Evolutionary conservation across 106 monocot species (phyloP).

Genomic region (Dendrobium officinale): DNA sequence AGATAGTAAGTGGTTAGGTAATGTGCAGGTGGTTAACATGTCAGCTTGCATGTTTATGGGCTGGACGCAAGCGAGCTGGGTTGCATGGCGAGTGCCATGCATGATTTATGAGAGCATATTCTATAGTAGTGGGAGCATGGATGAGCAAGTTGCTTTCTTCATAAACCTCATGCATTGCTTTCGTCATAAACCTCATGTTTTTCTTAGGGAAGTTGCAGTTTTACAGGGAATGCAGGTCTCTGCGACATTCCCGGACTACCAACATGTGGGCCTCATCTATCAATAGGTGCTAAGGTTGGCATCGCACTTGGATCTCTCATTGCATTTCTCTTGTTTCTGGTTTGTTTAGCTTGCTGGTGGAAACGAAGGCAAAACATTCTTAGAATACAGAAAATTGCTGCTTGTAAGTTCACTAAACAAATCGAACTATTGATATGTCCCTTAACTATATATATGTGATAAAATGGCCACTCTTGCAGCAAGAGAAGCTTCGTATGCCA

Average conservation of each 20-base stretch:
- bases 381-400: constrained; percentile 62
- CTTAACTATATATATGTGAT: background rate
- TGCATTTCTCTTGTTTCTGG: constrained; percentile 35
- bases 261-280: constrained; percentile 72
- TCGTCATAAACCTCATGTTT: constrained; percentile 6
- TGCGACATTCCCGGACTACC: constrained; percentile 90
- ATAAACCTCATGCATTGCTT: background rate
- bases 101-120: too few species aligned
- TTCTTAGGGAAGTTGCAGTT: constrained; percentile 39
- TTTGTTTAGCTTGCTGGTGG: constrained; percentile 71
- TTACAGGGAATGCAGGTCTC: constrained; percentile 80
- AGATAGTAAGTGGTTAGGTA: too few species aligned
- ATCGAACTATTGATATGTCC: background rate
- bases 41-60: too few species aligned
- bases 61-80: too few species aligned
- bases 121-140: too few species aligned
- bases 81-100: too few species aligned
- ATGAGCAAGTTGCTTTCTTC: too few species aligned
- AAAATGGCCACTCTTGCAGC: constrained; percentile 31
- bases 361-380: constrained; percentile 88
- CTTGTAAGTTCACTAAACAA: constrained; percentile 32
- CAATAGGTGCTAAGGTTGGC: constrained; percentile 62
- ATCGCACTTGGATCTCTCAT: constrained; percentile 62
- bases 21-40: too few species aligned
- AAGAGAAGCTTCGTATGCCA: constrained; percentile 95